These are phyloP conservation scores for Melampsora occidentalis DNA, from an alignment of 1,284 basidiomycete species.

Conservation along the genomic window DNA sequence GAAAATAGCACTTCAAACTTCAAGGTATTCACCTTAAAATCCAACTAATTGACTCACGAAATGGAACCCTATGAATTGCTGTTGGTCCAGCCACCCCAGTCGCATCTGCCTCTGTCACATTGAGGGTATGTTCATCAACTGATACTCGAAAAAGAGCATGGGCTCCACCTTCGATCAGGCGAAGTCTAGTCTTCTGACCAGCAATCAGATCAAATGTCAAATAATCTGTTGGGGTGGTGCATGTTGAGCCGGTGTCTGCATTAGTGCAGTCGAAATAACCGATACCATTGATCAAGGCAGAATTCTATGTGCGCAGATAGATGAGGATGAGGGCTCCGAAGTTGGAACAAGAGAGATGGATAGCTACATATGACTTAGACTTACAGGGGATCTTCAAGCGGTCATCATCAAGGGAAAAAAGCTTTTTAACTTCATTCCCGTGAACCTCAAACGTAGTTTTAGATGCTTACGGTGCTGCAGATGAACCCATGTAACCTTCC, in stretches of 20 bases:
- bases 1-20: background rate
- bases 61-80: background rate
- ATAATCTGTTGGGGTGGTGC: background rate
- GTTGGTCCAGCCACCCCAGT: conserved; percentile 4
- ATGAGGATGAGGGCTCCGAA: too few relatives aligned
- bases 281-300: conserved; percentile 15
- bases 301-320: background rate
- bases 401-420: background rate
- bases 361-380: background rate
- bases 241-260: background rate
- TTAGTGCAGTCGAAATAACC: conserved; percentile 11
- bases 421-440: background rate
- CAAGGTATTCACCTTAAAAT: background rate
- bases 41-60: background rate
- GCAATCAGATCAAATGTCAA: background rate
- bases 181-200: background rate
- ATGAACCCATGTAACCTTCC: conserved; percentile 48
- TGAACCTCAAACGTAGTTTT: conserved; percentile 56
- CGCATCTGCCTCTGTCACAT: conserved; percentile 19
- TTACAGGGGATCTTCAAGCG: background rate
- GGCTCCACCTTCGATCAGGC: background rate
- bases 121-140: conserved; percentile 8
- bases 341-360: too few relatives aligned
- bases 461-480: conserved; percentile 48
- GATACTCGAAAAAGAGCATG: conserved; percentile 12